These are phyloP conservation scores for Panaeolus cyanescens DNA, from an alignment of 768 basidiomycete species.

Conservation along the genomic window DNA sequence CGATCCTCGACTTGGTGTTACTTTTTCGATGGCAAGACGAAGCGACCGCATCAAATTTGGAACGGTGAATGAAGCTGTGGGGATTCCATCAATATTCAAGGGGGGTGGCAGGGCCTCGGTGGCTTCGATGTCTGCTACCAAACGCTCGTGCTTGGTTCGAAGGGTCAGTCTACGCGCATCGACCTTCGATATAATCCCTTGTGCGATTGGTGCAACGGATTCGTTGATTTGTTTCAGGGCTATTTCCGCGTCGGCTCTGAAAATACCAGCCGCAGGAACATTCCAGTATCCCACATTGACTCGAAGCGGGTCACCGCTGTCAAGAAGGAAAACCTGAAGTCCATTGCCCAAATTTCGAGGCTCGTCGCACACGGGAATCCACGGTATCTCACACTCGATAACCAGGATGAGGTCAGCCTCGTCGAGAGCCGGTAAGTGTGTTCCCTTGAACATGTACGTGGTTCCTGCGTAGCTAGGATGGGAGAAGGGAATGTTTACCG, in stretches of 20 bases:
- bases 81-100: conserved; percentile 1
- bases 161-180: conserved; percentile 14
- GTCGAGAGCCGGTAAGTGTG: conserved; percentile 48
- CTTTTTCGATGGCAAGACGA: conserved; percentile 37
- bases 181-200: neutral
- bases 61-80: conserved; percentile 31
- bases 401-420: conserved; percentile 65
- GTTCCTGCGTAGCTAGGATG: conserved; percentile 56
- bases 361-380: conserved; percentile 53
- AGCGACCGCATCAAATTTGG: conserved; percentile 53
- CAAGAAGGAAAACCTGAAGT: conserved; percentile 60
- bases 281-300: conserved; percentile 50
- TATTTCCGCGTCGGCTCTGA: conserved; percentile 53
- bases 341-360: conserved; percentile 29
- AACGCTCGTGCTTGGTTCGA: conserved; percentile 17
- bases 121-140: conserved; percentile 11
- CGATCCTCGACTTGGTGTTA: conserved; percentile 38
- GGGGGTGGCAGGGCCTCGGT: conserved; percentile 30
- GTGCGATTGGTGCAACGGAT: conserved; percentile 26
- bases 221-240: conserved; percentile 53
- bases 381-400: conserved; percentile 67
- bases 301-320: conserved; percentile 65
- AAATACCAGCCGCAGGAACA: conserved; percentile 58
- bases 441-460: conserved; percentile 47
- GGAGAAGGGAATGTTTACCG: conserved; percentile 55